phyloP scores from a whole-genome alignment of 2,329 filamentous ascomycete species.

The Setomelanomma holmii region DNA sequence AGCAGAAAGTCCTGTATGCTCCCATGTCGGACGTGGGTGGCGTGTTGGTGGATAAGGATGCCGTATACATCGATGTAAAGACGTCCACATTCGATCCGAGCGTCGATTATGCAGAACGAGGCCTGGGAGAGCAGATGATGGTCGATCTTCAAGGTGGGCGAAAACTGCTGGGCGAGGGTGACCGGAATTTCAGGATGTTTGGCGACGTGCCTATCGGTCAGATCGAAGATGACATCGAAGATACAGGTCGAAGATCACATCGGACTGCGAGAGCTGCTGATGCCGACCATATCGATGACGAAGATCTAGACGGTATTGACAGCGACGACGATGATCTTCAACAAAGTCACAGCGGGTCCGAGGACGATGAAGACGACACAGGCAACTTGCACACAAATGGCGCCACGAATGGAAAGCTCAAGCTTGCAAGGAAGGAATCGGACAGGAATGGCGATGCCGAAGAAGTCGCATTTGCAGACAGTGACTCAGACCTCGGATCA shows the following conservation, averaged over 20 bases:
- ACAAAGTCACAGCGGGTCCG: slow-evolving; percentile 54
- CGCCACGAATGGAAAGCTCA: slow-evolving; percentile 47
- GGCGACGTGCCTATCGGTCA: slow-evolving; percentile 71
- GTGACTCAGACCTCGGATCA: slow-evolving; percentile 94
- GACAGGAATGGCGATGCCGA: slow-evolving; percentile 55
- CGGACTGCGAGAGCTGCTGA: slow-evolving; percentile 59
- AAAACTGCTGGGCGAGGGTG: slow-evolving; percentile 79
- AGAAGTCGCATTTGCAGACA: slow-evolving; percentile 91
- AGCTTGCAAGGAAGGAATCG: slow-evolving; percentile 37
- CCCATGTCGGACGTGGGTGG: slow-evolving; percentile 98
- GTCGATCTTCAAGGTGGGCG: slow-evolving; percentile 86
- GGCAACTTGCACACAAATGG: slow-evolving; percentile 52
- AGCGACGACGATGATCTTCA: slow-evolving; percentile 64
- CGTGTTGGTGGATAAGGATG: slow-evolving; percentile 94
- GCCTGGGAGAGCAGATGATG: slow-evolving; percentile 95
- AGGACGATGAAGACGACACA: slow-evolving; percentile 60
- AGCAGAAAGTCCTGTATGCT: slow-evolving; percentile 94
- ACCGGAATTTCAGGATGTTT: slow-evolving; percentile 86
- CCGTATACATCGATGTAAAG: slow-evolving; percentile 84
- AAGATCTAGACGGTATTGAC: slow-evolving; percentile 56
- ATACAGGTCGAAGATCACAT: slow-evolving; percentile 63
- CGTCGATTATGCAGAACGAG: slow-evolving; percentile 72
- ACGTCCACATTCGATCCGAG: slow-evolving; percentile 74
- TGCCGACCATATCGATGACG: slow-evolving; percentile 59
- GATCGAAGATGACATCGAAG: slow-evolving; percentile 62